Evolutionary conservation across 202 grass and related monocot species (phyloP), one percentile per base, ranked within the genome.

Genomic region (Elaeis oleifera): DNA sequence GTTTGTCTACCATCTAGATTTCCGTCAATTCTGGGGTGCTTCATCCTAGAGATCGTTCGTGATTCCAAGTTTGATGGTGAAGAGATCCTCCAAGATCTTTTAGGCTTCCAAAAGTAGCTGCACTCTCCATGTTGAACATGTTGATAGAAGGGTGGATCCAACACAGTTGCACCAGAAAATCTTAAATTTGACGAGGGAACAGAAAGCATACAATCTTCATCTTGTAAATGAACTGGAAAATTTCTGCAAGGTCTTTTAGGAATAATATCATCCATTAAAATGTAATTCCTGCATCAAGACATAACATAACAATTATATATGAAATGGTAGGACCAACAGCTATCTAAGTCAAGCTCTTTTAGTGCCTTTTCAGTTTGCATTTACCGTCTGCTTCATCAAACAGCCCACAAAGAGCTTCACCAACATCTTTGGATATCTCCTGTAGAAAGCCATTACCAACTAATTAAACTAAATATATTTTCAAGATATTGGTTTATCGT

Each of bases 381-480:
- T 60, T 60, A 3, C 18, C 8, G 2, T 29, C 58, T 60, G 18
- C 26, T 60, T 60, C 58, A 60, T 60, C 16, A 31, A 60, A 60
- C 3, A 60, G 58, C 25, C 17, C 15, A 18, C 58, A 60, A 8
- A 60, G 58, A 17, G 27, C 58, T 36, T 60, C 58, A 31, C 58
- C 58, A 31, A 60, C 28, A 31, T 60, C 58, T 60, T 60, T 24
- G 16, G 58, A 60, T 18, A 60, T 9, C 27, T 60, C 58, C 27
- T 60, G 17, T 6, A 29, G 15, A 36, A 60, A 28, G 24, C 2
- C 6, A 60, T n/a, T 36, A 60, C 14, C 6, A 36, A 17, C 58
- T 29, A 60, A 31, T 32, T 29, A 31, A 29, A 36, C 23, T 29
- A 24, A 31, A 2, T 17, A 11, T 28, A 7, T 3, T 17, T 60